These are phyloP conservation scores for Vitis hybrid DNA, from an alignment of 177 flowering plant species.

Conservation along the genomic window DNA sequence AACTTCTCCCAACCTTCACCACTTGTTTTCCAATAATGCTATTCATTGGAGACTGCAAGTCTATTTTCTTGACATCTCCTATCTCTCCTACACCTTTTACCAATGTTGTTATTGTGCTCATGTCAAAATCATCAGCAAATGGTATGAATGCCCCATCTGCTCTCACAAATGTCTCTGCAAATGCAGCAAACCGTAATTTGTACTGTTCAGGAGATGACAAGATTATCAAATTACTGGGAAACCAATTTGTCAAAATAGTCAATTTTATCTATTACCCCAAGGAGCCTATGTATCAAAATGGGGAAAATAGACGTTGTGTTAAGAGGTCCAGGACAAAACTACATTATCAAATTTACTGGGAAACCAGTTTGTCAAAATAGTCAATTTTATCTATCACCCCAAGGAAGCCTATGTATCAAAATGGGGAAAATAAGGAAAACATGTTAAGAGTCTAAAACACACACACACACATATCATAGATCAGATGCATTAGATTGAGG, in stretches of 20 bases:
- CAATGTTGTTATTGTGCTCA: constrained; percentile 55
- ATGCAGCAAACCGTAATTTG: constrained; percentile 7
- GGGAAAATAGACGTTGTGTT: background rate
- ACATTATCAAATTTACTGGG: too few relatives aligned
- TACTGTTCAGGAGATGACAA: background rate
- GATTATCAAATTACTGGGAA: background rate
- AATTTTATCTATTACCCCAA: background rate
- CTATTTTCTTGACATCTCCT: constrained; percentile 56
- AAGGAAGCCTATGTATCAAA: background rate
- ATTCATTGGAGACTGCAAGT: constrained; percentile 59
- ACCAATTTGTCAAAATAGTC: background rate
- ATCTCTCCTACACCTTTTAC: constrained; percentile 67
- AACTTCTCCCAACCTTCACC: constrained; percentile 73
- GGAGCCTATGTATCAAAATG: background rate
- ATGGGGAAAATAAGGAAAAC: background rate
- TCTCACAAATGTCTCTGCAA: constrained; percentile 75
- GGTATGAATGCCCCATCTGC: constrained; percentile 84
- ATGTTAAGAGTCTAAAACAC: too few relatives aligned
- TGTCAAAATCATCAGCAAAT: constrained; percentile 68
- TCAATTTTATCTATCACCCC: background rate
- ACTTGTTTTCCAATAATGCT: constrained; percentile 65
- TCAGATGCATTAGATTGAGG: too few relatives aligned
- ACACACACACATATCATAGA: too few relatives aligned
- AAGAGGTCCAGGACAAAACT: too few relatives aligned
- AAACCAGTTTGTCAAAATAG: background rate